Percentiles rank a stretch among this genome's conserved stretches.
Evolutionary conservation across 768 basidiomycete genomes (phyloP).

Genomic region (Rhodosporidiobolus sp.): DNA sequence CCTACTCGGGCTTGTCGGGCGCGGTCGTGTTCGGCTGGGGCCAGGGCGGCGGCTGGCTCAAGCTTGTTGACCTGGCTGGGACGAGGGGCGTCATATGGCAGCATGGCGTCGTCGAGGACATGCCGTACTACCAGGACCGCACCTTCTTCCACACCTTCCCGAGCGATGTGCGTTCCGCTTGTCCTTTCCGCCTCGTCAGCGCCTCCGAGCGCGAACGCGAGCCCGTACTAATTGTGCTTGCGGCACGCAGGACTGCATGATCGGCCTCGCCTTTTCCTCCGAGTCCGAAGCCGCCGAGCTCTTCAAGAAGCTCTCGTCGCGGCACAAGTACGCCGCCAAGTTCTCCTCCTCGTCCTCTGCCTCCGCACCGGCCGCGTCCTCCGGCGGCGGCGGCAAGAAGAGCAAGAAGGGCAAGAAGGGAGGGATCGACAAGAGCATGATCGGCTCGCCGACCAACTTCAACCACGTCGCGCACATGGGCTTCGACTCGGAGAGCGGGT

Average conservation of each 20-base stretch:
- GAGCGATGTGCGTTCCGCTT: slow-evolving; percentile 69
- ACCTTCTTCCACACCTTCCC: slow-evolving; percentile 89
- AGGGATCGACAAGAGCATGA: slow-evolving; percentile 87
- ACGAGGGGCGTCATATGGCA: slow-evolving; percentile 89
- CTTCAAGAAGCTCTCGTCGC: slow-evolving; percentile 56
- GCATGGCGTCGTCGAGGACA: slow-evolving; percentile 78
- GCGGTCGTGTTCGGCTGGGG: slow-evolving; percentile 66
- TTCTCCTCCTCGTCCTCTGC: slow-evolving; percentile 6
- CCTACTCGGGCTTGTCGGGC: slow-evolving; percentile 82
- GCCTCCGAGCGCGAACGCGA: background rate
- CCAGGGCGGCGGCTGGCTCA: slow-evolving; percentile 63
- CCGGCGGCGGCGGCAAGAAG: slow-evolving; percentile 38
- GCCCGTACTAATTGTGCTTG: background rate
- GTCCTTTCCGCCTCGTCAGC: background rate
- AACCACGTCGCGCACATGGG: slow-evolving; percentile 93
- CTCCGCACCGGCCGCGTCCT: background rate
- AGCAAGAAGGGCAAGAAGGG: slow-evolving; percentile 57
- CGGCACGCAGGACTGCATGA: slow-evolving; percentile 69
- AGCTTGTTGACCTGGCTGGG: slow-evolving; percentile 76
- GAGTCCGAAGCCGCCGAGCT: slow-evolving; percentile 79
- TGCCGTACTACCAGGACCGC: slow-evolving; percentile 77
- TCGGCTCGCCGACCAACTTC: slow-evolving; percentile 77
- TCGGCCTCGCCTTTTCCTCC: slow-evolving; percentile 84
- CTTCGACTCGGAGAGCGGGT: slow-evolving; percentile 80
- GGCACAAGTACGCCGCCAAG: slow-evolving; percentile 38